phyloP scores from a whole-genome alignment of 352 stramenopile species.

The Blastocystis sp. region DNA sequence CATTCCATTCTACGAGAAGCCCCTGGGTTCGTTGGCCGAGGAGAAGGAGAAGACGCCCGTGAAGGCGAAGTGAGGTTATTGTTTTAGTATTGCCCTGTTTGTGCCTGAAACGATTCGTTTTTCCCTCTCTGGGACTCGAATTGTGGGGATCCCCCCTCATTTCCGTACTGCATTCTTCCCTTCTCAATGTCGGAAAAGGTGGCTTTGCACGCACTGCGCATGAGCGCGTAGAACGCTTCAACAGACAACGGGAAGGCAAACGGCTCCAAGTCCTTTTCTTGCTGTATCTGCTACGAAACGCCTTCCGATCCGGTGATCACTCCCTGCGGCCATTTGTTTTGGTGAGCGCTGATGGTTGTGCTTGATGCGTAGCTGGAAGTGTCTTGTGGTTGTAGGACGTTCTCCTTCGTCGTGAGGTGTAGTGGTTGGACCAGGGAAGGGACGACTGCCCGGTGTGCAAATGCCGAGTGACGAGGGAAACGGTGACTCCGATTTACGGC shows the following conservation, averaged over 20 bases:
- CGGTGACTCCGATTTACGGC: constrained; percentile 65
- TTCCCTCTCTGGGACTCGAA: not conserved
- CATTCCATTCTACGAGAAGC: constrained; percentile 17
- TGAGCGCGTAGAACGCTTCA: not conserved
- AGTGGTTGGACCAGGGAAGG: constrained; percentile 52
- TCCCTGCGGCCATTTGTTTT: constrained; percentile 62
- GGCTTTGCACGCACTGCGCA: too few relatives aligned
- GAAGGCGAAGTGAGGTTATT: not conserved
- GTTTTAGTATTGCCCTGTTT: not conserved
- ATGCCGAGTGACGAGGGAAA: constrained; percentile 46
- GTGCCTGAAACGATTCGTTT: not conserved
- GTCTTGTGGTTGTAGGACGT: constrained; percentile 13
- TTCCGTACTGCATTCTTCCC: not conserved
- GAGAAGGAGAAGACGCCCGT: not conserved
- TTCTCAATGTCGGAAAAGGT: too few relatives aligned
- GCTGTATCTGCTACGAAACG: constrained; percentile 53
- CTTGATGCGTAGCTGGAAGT: constrained; percentile 53
- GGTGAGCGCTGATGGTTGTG: not conserved
- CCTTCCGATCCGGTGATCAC: constrained; percentile 58
- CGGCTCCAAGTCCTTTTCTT: constrained; percentile 26
- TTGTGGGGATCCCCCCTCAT: not conserved
- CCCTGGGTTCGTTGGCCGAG: not conserved
- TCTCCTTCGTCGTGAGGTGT: not conserved
- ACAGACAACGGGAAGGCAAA: not conserved
- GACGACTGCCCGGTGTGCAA: constrained; percentile 66